Conservation (phyloP, 192 early-diverging fungal species). For the Coemansia sp. region DNA sequence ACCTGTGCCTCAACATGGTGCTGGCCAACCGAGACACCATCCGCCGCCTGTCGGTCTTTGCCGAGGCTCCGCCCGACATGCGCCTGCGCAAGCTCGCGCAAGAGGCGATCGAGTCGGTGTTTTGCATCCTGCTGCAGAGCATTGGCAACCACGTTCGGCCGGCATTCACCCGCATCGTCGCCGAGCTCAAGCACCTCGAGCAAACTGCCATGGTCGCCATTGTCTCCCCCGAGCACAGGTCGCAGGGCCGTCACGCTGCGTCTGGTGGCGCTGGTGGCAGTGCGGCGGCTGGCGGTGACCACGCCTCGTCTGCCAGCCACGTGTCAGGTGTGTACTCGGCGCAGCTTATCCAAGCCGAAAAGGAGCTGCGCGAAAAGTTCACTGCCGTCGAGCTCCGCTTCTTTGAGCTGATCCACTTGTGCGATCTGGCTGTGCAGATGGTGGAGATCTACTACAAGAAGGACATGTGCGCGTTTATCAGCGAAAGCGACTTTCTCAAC, state of each 20-base stretch:
- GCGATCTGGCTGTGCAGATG: slow-evolving; percentile 94
- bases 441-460: slow-evolving; percentile 91
- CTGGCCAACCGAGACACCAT: slow-evolving; percentile 85
- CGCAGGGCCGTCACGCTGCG: slow-evolving; percentile 5
- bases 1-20: slow-evolving; percentile 85
- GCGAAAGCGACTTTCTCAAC: slow-evolving; percentile 91
- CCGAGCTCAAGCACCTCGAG: slow-evolving; percentile 44
- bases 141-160: slow-evolving; percentile 61
- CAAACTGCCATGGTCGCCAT: slow-evolving; percentile 33
- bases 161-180: slow-evolving; percentile 33
- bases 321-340: slow-evolving; percentile 57
- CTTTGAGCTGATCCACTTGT: slow-evolving; percentile 94
- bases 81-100: slow-evolving; percentile 63
- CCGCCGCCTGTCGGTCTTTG: slow-evolving; percentile 64
- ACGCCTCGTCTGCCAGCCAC: not conserved
- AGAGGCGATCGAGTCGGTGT: slow-evolving; percentile 76
- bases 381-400: slow-evolving; percentile 74
- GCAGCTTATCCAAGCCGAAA: slow-evolving; percentile 44
- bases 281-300: not conserved
- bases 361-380: slow-evolving; percentile 52
- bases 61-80: slow-evolving; percentile 62
- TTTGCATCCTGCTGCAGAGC: slow-evolving; percentile 73
- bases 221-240: slow-evolving; percentile 9
- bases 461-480: slow-evolving; percentile 83
- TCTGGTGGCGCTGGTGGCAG: not conserved